Conservation (phyloP, 1,139 yeast genomes). For the Debaryomycetaceae sp. region DNA sequence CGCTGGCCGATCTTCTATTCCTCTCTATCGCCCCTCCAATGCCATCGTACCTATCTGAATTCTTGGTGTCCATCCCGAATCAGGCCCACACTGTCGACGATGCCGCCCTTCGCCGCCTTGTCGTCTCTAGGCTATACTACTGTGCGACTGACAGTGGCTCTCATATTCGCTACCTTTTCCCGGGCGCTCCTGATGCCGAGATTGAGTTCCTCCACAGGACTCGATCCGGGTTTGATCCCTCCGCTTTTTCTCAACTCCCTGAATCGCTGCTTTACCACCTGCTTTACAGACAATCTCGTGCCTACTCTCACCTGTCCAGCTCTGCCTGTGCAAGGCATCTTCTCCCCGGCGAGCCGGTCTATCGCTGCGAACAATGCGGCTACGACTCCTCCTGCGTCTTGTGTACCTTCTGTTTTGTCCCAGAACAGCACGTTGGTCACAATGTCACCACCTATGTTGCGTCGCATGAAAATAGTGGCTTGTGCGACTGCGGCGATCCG, state of each 20-base stretch:
- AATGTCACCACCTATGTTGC: constrained; percentile 46
- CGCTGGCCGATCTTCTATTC: too few relatives aligned
- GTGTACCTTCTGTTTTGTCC: constrained; percentile 60
- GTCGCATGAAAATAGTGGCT: constrained; percentile 40
- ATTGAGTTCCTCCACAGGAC: background rate
- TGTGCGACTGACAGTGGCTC: constrained; percentile 23
- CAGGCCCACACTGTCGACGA: too few relatives aligned
- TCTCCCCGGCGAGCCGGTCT: constrained; percentile 50
- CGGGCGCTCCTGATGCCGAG: constrained; percentile 5
- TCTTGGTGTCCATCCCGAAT: too few relatives aligned
- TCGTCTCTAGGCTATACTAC: constrained; percentile 19
- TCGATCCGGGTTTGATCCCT: too few relatives aligned
- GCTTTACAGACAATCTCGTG: background rate
- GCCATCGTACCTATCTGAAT: too few relatives aligned
- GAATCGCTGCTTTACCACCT: too few relatives aligned
- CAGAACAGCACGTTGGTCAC: constrained; percentile 55
- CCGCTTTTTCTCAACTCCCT: too few relatives aligned
- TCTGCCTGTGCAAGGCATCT: constrained; percentile 58
- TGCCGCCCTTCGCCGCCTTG: constrained; percentile 3
- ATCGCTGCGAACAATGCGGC: constrained; percentile 56
- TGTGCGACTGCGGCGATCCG: constrained; percentile 89
- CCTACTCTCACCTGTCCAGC: constrained; percentile 26
- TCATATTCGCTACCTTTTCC: constrained; percentile 16
- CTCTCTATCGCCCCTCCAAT: too few relatives aligned
- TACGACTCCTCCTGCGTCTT: constrained; percentile 67